Evolutionary conservation across 2,329 filamentous ascomycete species (phyloP).

Genomic region (Microcyclosporella mali): DNA sequence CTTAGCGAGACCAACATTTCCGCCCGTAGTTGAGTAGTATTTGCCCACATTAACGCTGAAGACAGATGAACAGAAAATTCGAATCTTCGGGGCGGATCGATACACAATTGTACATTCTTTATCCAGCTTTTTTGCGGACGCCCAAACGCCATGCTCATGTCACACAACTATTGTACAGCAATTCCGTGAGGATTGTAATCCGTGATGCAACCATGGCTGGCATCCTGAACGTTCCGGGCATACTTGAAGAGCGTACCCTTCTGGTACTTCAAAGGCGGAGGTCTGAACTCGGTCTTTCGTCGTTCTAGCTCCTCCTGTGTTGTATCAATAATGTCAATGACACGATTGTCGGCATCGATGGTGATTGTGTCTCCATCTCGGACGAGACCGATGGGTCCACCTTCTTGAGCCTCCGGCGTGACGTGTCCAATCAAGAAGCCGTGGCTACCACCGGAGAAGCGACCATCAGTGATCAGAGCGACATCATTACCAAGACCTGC

Average conservation of each 20-base stretch:
- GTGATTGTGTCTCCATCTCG: conserved; percentile 71
- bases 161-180: not conserved
- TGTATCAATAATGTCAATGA: conserved; percentile 57
- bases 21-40: no score
- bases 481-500: conserved; percentile 67
- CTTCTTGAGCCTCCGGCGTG: conserved; percentile 78
- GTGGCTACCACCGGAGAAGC: conserved; percentile 76
- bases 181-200: conserved; percentile 32
- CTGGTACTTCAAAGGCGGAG: conserved; percentile 51
- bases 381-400: conserved; percentile 79
- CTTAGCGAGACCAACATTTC: no score
- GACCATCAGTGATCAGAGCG: conserved; percentile 66
- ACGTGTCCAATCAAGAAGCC: conserved; percentile 85
- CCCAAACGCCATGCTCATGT: conserved; percentile 1
- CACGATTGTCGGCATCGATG: conserved; percentile 71
- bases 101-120: no score
- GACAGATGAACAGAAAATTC: no score
- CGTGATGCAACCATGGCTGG: conserved; percentile 55
- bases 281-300: conserved; percentile 46
- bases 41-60: no score
- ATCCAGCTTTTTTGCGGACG: no score
- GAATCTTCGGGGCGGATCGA: no score
- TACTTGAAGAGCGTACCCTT: conserved; percentile 58
- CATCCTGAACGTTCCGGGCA: conserved; percentile 50
- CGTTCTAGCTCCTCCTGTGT: conserved; percentile 55